Base-by-base conservation (phyloP, 306 rosid species). In the Rosa rugosa region DNA sequence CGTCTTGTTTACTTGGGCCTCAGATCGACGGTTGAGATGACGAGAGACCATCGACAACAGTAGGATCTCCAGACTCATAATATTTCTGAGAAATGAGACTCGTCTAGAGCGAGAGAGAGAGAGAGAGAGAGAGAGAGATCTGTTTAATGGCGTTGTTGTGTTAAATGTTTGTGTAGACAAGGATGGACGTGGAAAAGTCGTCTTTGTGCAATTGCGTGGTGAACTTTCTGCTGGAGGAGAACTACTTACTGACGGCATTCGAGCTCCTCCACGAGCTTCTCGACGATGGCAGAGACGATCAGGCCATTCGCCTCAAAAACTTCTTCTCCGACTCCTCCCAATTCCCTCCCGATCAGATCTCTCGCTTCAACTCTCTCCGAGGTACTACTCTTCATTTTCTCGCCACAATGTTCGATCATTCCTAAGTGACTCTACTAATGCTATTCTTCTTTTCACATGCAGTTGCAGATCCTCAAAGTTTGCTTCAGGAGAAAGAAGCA, bases 191-290 rank as follows among this genome's bases (percentile, higher is more conserved):
- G 54, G 96, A 89, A 88, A 88, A 91, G 89, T 92, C 98, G n/a
- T 95, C 99, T 63, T 85, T 95, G 81, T 92, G 99, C 91, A 95
- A 95, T 82, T 95, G 96, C 85, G 99, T 92, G 11, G 99, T 95
- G n/a, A 95, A 95, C 83, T 95, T 95, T 79, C 91, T 95, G 22
- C 82, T 95, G 25, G 98, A 95, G 73, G 99, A 95, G 90, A 95
- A 90, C 80, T 95, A 95, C 87, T 50, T 90, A 38, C 88, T 95
- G 42, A 91, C 99, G 0, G 99, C 99, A 22, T 95, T 95, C 56
- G 98, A 95, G 92, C 99, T 95, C 31, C 99, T 95, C 74, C 99
- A 95, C 77, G 99, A 95, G 93, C 99, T 95, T 72, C 99, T 93
- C 72, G 96, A 93, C 9, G 98, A 95, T 80, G 98, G 97, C 73